Base-by-base conservation (phyloP, 768 basidiomycete genomes). In the Lactarius hengduanensis region DNA sequence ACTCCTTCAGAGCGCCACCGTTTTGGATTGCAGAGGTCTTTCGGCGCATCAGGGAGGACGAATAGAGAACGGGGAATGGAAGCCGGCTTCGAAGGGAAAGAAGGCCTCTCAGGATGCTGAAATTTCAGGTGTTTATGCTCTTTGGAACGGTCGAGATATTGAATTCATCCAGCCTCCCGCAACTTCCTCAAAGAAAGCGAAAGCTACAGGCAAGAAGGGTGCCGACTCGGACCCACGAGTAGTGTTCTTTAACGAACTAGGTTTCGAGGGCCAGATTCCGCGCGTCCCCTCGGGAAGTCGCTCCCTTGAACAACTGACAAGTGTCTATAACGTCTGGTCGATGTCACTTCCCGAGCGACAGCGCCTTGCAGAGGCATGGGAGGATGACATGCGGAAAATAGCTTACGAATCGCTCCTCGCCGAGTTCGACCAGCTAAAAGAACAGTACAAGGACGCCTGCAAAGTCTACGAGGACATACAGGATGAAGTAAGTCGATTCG, bases 311-410 rank as follows among this genome's bases (percentile, higher is more conserved):
- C 76, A 86, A 16, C 74, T 84, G 3, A 20, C 56, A 6, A 13
- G 53, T 0, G 69, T 71, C 15, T 77, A 71, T 1, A 72, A 78
- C 36, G 76, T 88, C 20, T 91, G 89, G 89, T 57, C 66, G 0
- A 80, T 88, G 80, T 85, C 85, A 3, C 57, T 53, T 4, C 9
- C 34, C 1, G 90, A 91, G 70, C 81, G 89, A 1, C 53, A 70
- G 15, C 71, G 66, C 1, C 72, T 90, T 0, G 75, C 82, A 57
- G 59, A 68, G 0, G 79, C 75, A 55, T 90, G 86, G 88, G 75
- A 77, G 9, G 75, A 79, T 5, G 73, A 79, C 61, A 77, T 82
- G 34, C 78, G 82, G 8, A 59, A 43, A 1, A 34, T 70, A 5
- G 69, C 77, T 32, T 76, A 78, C 26, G 63, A 71, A 1, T 70